A percentile compares a stretch with the other conserved stretches of the same genome.
phyloP scores from a whole-genome alignment of 2,329 filamentous ascomycete genomes.

The Colletotrichum paranaense region DNA sequence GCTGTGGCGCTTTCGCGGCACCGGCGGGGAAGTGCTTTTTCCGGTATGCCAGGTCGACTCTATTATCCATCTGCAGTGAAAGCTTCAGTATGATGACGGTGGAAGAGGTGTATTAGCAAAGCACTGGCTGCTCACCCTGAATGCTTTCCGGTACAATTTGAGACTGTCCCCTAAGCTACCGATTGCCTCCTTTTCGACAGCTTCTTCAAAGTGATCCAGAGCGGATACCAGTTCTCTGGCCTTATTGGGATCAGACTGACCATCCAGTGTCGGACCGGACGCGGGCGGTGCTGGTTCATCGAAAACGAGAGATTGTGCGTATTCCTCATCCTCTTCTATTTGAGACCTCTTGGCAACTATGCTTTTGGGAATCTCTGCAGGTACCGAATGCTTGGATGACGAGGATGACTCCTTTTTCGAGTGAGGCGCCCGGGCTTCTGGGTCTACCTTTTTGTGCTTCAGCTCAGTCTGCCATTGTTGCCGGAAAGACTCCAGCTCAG shows the following conservation, averaged over 20 bases:
- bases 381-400: conserved; percentile 36
- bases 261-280: background rate
- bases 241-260: conserved; percentile 36
- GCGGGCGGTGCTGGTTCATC: conserved; percentile 40
- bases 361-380: conserved; percentile 36
- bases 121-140: conserved; percentile 70
- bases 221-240: conserved; percentile 74
- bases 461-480: conserved; percentile 89
- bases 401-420: conserved; percentile 43
- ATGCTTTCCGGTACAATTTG: conserved; percentile 88
- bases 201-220: conserved; percentile 91
- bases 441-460: conserved; percentile 48
- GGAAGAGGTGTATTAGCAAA: background rate
- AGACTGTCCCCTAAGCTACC: conserved; percentile 92
- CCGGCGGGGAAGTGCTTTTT: conserved; percentile 88
- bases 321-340: conserved; percentile 51
- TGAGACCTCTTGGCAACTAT: conserved; percentile 22
- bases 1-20: conserved; percentile 57
- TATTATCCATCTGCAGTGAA: conserved; percentile 75
- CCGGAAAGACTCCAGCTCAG: conserved; percentile 88
- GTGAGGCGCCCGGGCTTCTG: conserved; percentile 7
- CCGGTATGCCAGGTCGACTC: conserved; percentile 87
- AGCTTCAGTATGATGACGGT: conserved; percentile 35
- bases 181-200: conserved; percentile 86
- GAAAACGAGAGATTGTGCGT: conserved; percentile 47